Evolutionary conservation across 164 flowering plant species (phyloP).

Genomic region (Sedum album): DNA sequence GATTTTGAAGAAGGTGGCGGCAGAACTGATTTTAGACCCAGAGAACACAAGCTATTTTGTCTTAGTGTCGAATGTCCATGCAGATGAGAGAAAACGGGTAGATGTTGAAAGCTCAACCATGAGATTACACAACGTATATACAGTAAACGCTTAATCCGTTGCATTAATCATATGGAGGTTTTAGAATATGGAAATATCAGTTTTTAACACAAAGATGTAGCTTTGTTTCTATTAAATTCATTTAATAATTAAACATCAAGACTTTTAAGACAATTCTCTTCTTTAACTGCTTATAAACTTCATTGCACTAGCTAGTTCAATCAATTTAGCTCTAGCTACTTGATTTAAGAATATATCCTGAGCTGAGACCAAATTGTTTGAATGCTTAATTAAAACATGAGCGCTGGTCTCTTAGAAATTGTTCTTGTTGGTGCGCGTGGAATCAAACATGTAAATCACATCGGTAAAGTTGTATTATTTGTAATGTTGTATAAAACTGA

Average conservation of each 20-base stretch:
- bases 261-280: not conserved
- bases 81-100: slow-evolving; percentile 36
- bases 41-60: slow-evolving; percentile 36
- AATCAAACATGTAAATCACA: slow-evolving; percentile 34
- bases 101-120: slow-evolving; percentile 29
- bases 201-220: too few species aligned
- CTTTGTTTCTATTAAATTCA: too few species aligned
- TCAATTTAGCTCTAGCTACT: not conserved
- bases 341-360: not conserved
- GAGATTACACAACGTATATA: not conserved
- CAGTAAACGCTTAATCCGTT: not conserved
- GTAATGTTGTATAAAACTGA: not conserved
- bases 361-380: too few species aligned
- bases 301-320: not conserved
- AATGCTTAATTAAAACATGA: too few species aligned
- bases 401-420: slow-evolving; percentile 58
- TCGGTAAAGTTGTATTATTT: slow-evolving; percentile 30
- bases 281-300: not conserved
- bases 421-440: slow-evolving; percentile 71
- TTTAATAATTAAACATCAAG: not conserved
- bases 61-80: slow-evolving; percentile 42
- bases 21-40: slow-evolving; percentile 35
- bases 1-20: slow-evolving; percentile 36
- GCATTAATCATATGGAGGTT: not conserved
- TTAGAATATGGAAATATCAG: not conserved